phyloP scores from a whole-genome alignment of 768 basidiomycete species.

The Lentinula guzmanii region DNA sequence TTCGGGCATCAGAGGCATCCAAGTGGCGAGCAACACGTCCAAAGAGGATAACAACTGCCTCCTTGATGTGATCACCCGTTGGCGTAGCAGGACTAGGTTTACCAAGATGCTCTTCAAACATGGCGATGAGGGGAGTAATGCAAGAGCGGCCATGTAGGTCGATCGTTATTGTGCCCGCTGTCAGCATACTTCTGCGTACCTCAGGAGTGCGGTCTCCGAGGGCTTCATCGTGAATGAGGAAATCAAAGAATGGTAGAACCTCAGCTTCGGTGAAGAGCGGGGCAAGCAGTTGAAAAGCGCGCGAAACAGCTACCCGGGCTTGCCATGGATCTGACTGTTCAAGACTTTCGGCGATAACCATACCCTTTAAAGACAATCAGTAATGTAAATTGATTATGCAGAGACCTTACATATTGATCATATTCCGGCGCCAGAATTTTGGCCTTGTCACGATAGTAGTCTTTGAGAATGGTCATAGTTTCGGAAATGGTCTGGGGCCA shows the following conservation, averaged over 20 bases:
- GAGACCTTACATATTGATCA: constrained; percentile 73
- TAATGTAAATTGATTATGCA: background rate
- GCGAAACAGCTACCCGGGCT: constrained; percentile 68
- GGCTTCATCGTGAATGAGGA: constrained; percentile 81
- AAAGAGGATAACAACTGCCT: constrained; percentile 91
- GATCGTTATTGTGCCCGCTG: constrained; percentile 74
- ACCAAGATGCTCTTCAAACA: constrained; percentile 76
- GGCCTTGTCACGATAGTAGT: constrained; percentile 83
- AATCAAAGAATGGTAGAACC: constrained; percentile 72
- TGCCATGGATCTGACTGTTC: constrained; percentile 88
- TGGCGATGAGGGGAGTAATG: constrained; percentile 66
- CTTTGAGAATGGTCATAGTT: constrained; percentile 51
- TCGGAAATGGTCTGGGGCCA: constrained; percentile 53
- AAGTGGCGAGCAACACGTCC: constrained; percentile 90
- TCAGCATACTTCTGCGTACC: constrained; percentile 85
- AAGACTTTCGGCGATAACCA: constrained; percentile 86
- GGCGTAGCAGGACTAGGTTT: constrained; percentile 54
- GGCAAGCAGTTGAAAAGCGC: constrained; percentile 61
- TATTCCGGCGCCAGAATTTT: constrained; percentile 87
- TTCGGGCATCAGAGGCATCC: constrained; percentile 65
- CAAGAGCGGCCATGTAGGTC: constrained; percentile 74
- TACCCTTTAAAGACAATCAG: constrained; percentile 52
- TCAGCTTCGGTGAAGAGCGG: constrained; percentile 56
- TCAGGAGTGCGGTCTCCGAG: constrained; percentile 80
- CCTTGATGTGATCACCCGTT: constrained; percentile 82